phyloP scores from a whole-genome alignment of 129 eudicot genomes.

The Flaveria brownii region DNA sequence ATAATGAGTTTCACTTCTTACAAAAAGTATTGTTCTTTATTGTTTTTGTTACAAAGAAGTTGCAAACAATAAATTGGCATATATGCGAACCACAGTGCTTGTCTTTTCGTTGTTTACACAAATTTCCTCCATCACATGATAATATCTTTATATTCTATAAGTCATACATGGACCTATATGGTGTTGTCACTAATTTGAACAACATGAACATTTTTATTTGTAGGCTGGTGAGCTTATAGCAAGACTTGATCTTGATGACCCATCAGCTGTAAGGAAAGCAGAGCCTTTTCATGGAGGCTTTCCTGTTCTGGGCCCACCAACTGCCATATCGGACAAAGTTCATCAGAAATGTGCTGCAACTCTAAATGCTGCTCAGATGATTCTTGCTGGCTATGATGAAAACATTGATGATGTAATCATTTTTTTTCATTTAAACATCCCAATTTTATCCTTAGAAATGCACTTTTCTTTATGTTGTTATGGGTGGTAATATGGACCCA shows the following conservation, averaged over 20 bases:
- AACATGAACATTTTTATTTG: slow-evolving; percentile 1
- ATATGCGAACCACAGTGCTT: background rate
- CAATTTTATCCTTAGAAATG: background rate
- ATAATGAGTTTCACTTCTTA: background rate
- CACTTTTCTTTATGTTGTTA: background rate
- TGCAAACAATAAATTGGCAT: background rate
- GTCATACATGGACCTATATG: background rate
- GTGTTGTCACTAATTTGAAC: background rate
- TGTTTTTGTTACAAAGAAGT: background rate
- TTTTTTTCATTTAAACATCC: slow-evolving; percentile 18
- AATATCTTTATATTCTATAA: background rate
- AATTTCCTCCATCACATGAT: background rate
- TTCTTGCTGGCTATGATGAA: slow-evolving; percentile 97
- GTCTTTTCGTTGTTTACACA: background rate
- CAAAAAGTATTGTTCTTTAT: background rate
- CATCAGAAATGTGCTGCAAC: slow-evolving; percentile 98
- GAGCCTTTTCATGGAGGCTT: slow-evolving; percentile 90
- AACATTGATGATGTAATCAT: slow-evolving; percentile 81
- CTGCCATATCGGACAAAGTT: slow-evolving; percentile 95
- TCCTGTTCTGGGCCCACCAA: slow-evolving; percentile 85
- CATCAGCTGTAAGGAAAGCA: slow-evolving; percentile 98
- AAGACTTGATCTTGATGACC: slow-evolving; percentile 92
- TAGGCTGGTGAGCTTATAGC: slow-evolving; percentile 98
- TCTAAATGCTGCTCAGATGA: slow-evolving; percentile 91
- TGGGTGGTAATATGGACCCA: background rate